These are phyloP conservation scores for Fusarium robinianum DNA, from an alignment of 2,329 filamentous ascomycete species.

Conservation along the genomic window DNA sequence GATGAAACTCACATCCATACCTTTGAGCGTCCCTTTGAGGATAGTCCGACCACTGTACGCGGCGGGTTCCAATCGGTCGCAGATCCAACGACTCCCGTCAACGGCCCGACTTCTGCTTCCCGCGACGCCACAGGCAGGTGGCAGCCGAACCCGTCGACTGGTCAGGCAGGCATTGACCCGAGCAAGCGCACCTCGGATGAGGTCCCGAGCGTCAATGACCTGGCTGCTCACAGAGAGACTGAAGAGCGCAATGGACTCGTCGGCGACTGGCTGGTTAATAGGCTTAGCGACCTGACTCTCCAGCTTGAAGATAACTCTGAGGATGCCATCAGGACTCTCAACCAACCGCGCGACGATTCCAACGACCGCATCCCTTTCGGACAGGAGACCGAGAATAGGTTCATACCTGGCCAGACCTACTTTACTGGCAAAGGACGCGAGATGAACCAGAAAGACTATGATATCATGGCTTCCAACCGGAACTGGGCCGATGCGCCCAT, in stretches of 20 bases:
- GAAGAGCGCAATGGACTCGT: conserved; percentile 56
- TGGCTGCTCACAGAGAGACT: conserved; percentile 46
- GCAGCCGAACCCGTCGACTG: conserved; percentile 45
- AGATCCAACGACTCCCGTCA: conserved; percentile 43
- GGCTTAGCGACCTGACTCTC: conserved; percentile 37
- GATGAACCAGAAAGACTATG: conserved; percentile 52
- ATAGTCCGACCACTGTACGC: conserved; percentile 43
- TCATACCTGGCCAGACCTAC: conserved; percentile 56
- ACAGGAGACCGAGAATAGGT: conserved; percentile 55
- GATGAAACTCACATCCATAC: conserved; percentile 44
- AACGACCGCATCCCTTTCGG: conserved; percentile 52
- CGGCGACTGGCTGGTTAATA: conserved; percentile 53
- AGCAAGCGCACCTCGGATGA: conserved; percentile 49
- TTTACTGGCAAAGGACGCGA: conserved; percentile 48
- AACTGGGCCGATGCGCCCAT: conserved; percentile 56
- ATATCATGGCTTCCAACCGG: conserved; percentile 53
- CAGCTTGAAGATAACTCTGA: conserved; percentile 32
- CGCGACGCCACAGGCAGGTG: conserved; percentile 50
- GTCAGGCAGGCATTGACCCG: conserved; percentile 55
- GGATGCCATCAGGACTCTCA: conserved; percentile 29
- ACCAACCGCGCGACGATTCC: conserved; percentile 32
- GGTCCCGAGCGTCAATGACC: conserved; percentile 55
- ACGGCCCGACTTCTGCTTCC: conserved; percentile 31
- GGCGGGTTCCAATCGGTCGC: conserved; percentile 46
- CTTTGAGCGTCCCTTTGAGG: conserved; percentile 47